A percentile compares a stretch with the other conserved stretches of the same genome.
phyloP scores from a whole-genome alignment of 2,329 filamentous ascomycete species.

The Colletotrichum echinochloae region DNA sequence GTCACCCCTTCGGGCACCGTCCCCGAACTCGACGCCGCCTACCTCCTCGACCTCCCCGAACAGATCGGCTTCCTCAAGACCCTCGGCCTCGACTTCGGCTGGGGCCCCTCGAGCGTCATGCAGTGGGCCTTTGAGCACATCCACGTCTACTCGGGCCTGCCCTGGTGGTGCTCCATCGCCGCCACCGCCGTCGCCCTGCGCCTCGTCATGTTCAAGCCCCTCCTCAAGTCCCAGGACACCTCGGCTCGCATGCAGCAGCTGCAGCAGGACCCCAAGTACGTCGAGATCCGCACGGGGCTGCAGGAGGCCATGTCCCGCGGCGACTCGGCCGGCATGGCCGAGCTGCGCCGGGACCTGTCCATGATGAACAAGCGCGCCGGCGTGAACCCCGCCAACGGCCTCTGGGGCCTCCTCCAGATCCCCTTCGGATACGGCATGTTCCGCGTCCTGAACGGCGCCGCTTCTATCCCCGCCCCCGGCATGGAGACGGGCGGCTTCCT shows the following conservation, averaged over 20 bases:
- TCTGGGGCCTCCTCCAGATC: slow-evolving; percentile 59
- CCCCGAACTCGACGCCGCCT: slow-evolving; percentile 51
- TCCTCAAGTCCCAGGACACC: slow-evolving; percentile 71
- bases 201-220: slow-evolving; percentile 72
- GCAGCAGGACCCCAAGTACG: slow-evolving; percentile 65
- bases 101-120: slow-evolving; percentile 78
- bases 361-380: slow-evolving; percentile 54
- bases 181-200: slow-evolving; percentile 75
- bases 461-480: slow-evolving; percentile 81
- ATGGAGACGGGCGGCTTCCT: slow-evolving; percentile 76
- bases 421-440: slow-evolving; percentile 86
- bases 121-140: slow-evolving; percentile 85
- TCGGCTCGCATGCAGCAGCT: slow-evolving; percentile 72
- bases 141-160: slow-evolving; percentile 79
- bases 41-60: slow-evolving; percentile 74
- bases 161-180: slow-evolving; percentile 85
- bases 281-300: slow-evolving; percentile 50
- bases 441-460: slow-evolving; percentile 80
- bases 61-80: slow-evolving; percentile 84
- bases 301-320: slow-evolving; percentile 67
- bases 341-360: slow-evolving; percentile 52
- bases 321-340: slow-evolving; percentile 61
- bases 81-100: slow-evolving; percentile 89
- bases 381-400: slow-evolving; percentile 49
- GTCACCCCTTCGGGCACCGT: slow-evolving; percentile 42